Evolutionary conservation across 148 eudicot species (phyloP), one percentile per base, ranked within the genome.

Genomic region (Persicaria tinctoria): DNA sequence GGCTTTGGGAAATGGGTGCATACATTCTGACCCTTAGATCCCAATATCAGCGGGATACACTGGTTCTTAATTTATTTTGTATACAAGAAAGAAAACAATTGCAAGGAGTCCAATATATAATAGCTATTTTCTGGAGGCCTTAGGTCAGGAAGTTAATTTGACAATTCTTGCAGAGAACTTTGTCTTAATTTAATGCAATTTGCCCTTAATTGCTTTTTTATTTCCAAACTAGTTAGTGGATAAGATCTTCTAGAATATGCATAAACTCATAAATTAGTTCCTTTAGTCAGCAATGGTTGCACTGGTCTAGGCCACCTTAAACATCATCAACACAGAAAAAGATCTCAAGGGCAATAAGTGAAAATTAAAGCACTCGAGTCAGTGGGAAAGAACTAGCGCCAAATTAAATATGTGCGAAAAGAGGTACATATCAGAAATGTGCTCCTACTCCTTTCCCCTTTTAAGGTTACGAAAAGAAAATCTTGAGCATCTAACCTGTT

Each of bases 401-500:
- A 70, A 70, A 70, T 70, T 32, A 46, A 23, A 70, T 46, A 9
- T 70, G 17, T 49, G 12, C 38, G 11, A 16, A 45, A 70, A 14
- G 8, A 10, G 41, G 49, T 68, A 3, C 46, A 38, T 38, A 10
- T 45, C 7, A 38, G 14, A 66, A 66, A 32, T 66, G 47, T 45
- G 41, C 10, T 66, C 46, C 47, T 66, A 32, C 16, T 45, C 8
- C 70, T 66, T 32, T 5, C n/a, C 17, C 38, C 54, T 70, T 47
- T 70, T 70, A 46, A 51, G 50, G 27, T 48, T 60, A 68, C 13
- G 72, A 38, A 46, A 75, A 45, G 51, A n/a, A 78, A 23, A 56
- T 27, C 11, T 74, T 18, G 27, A 13, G 17, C n/a, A 13, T 51
- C 49, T 76, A 44, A 94, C 99, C 99, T 95, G 99, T 96, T 92